Conservation (phyloP, 179 eudicot genomes). For the Beta lomatogona region DNA sequence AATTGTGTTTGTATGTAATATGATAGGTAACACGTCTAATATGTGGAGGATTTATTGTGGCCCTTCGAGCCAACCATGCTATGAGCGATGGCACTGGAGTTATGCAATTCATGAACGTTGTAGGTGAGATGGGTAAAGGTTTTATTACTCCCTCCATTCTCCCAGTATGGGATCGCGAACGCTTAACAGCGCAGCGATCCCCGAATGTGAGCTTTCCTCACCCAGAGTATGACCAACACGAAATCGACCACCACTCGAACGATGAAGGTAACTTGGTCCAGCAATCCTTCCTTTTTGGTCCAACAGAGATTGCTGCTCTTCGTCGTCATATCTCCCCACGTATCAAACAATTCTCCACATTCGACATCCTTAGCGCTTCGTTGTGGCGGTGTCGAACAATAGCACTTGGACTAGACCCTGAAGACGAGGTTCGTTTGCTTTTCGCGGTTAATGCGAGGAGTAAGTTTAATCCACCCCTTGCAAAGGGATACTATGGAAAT, state of each 20-base stretch:
- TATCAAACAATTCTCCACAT: slow-evolving; percentile 42
- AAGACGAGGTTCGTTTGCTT: slow-evolving; percentile 43
- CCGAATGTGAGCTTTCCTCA: slow-evolving; percentile 50
- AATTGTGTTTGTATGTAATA: not conserved
- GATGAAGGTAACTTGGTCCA: slow-evolving; percentile 37
- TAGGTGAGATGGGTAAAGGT: slow-evolving; percentile 55
- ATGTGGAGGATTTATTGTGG: slow-evolving; percentile 58
- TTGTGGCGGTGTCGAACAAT: slow-evolving; percentile 58
- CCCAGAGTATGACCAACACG: slow-evolving; percentile 46
- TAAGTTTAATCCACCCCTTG: slow-evolving; percentile 30
- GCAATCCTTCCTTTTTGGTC: slow-evolving; percentile 53
- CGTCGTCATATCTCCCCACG: slow-evolving; percentile 36
- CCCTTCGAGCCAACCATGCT: slow-evolving; percentile 49
- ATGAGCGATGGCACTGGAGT: slow-evolving; percentile 49
- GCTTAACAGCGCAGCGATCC: slow-evolving; percentile 43
- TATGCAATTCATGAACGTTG: slow-evolving; percentile 43
- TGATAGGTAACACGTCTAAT: slow-evolving; percentile 47
- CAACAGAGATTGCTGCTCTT: slow-evolving; percentile 43
- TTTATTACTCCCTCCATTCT: slow-evolving; percentile 33
- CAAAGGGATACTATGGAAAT: slow-evolving; percentile 54
- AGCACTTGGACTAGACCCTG: slow-evolving; percentile 44
- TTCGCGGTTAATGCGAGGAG: slow-evolving; percentile 27
- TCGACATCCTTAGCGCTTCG: slow-evolving; percentile 53
- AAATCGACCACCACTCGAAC: not conserved
- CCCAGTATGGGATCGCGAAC: slow-evolving; percentile 63